Percentiles rank a stretch among this genome's conserved stretches.
Conservation (phyloP, 305 asterid genomes). For the Fraxinus latifolia region DNA sequence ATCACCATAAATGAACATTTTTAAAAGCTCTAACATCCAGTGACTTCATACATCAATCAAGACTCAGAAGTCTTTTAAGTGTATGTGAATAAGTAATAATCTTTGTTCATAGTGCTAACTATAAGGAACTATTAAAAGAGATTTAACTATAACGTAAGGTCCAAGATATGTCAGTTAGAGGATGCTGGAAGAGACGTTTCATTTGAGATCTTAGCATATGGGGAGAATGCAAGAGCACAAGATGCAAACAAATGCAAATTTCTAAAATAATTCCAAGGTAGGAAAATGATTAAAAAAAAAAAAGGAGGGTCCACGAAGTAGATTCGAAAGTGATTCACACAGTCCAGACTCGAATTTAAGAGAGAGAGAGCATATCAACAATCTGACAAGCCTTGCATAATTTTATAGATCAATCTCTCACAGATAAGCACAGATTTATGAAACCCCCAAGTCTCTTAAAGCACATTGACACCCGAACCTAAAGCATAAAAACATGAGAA, state of each 20-base stretch:
- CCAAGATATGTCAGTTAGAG: neutral
- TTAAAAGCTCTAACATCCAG: neutral
- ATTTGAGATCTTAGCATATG: neutral
- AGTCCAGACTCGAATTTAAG: neutral
- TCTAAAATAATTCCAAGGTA: neutral
- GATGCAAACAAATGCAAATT: neutral
- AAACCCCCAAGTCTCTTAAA: neutral
- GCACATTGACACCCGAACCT: neutral
- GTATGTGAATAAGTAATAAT: neutral
- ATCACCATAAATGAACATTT: neutral
- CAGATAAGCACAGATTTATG: neutral
- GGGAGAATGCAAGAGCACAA: neutral
- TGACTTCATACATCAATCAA: neutral
- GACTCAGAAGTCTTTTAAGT: neutral
- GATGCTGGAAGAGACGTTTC: neutral
- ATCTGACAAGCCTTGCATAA: neutral
- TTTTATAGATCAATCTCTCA: neutral
- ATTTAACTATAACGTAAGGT: neutral
- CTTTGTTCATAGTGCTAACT: neutral
- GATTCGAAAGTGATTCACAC: neutral
- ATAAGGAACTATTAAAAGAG: neutral
- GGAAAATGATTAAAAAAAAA: too few species aligned
- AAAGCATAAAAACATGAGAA: constrained; percentile 8
- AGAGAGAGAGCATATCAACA: neutral
- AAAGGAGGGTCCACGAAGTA: neutral